phyloP scores from a whole-genome alignment of 257 asterid species.

The Ilex asprella region DNA sequence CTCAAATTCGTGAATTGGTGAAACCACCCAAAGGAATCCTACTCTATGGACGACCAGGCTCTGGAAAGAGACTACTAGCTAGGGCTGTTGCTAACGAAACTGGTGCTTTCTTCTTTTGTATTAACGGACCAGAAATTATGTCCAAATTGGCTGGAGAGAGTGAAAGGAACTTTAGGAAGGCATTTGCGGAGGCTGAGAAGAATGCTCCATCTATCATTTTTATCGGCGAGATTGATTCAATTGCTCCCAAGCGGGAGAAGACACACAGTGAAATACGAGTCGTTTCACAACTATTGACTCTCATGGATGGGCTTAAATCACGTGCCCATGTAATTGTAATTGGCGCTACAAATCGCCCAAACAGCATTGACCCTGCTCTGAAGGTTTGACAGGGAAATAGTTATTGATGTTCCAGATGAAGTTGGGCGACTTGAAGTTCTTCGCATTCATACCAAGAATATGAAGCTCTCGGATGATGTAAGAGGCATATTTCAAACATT shows the following conservation, averaged over 20 bases:
- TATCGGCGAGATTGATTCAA: constrained; percentile 50
- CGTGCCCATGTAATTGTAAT: constrained; percentile 53
- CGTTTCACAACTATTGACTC: constrained; percentile 50
- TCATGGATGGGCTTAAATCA: constrained; percentile 57
- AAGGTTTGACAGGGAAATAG: constrained; percentile 55
- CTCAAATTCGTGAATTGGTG: constrained; percentile 54
- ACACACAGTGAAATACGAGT: constrained; percentile 55
- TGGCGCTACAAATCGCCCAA: constrained; percentile 56
- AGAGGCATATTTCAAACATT: neutral
- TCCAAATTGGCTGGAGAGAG: constrained; percentile 56
- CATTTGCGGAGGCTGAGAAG: constrained; percentile 59
- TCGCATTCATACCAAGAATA: constrained; percentile 52
- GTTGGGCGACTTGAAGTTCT: constrained; percentile 60
- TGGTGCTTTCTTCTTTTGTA: constrained; percentile 57
- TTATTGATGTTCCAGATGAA: constrained; percentile 55
- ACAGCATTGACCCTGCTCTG: constrained; percentile 52
- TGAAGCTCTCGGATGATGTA: constrained; percentile 38
- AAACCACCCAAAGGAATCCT: constrained; percentile 57
- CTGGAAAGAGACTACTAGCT: constrained; percentile 52
- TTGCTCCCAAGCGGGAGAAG: constrained; percentile 60
- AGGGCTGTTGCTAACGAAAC: constrained; percentile 59
- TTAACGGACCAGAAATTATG: constrained; percentile 54
- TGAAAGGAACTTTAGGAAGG: constrained; percentile 53
- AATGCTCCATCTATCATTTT: constrained; percentile 49
- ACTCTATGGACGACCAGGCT: constrained; percentile 53